These are phyloP conservation scores for Microascus cirrosus DNA, from an alignment of 2,329 filamentous ascomycete genomes.

Conservation along the genomic window DNA sequence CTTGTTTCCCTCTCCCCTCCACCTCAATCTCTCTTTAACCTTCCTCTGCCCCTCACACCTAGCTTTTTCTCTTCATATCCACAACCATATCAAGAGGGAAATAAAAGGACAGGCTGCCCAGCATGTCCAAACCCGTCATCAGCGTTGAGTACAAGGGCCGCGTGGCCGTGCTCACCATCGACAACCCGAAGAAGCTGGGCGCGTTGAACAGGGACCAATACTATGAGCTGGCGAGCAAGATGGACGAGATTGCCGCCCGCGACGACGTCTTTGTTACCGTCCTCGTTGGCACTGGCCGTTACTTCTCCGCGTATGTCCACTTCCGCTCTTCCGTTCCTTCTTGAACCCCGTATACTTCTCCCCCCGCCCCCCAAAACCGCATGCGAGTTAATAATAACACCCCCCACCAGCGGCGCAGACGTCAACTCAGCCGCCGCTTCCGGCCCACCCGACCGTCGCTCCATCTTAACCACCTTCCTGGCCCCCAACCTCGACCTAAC, in stretches of 20 bases:
- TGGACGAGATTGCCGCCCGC: conserved; percentile 67
- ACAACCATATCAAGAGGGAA: too few relatives aligned
- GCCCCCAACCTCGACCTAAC: conserved; percentile 83
- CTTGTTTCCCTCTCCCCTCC: background rate
- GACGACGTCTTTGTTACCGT: conserved; percentile 80
- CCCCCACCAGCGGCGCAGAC: conserved; percentile 5
- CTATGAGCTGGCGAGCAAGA: conserved; percentile 59
- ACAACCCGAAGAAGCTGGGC: conserved; percentile 79
- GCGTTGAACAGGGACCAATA: conserved; percentile 64
- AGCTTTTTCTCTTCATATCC: background rate
- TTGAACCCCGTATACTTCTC: background rate
- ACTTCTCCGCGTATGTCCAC: conserved; percentile 73
- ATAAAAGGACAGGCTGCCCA: background rate
- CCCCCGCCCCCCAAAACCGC: background rate
- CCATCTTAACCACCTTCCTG: conserved; percentile 62
- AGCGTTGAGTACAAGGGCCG: conserved; percentile 27
- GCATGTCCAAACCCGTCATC: conserved; percentile 13
- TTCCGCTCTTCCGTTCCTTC: background rate
- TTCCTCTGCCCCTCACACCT: background rate
- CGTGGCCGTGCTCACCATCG: conserved; percentile 68
- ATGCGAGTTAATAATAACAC: background rate
- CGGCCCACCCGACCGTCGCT: conserved; percentile 10
- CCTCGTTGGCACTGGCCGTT: conserved; percentile 69
- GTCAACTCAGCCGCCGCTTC: conserved; percentile 1
- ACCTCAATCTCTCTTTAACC: background rate